Conservation (phyloP, 192 early-diverging fungal genomes). For the Linnemannia elongata region DNA sequence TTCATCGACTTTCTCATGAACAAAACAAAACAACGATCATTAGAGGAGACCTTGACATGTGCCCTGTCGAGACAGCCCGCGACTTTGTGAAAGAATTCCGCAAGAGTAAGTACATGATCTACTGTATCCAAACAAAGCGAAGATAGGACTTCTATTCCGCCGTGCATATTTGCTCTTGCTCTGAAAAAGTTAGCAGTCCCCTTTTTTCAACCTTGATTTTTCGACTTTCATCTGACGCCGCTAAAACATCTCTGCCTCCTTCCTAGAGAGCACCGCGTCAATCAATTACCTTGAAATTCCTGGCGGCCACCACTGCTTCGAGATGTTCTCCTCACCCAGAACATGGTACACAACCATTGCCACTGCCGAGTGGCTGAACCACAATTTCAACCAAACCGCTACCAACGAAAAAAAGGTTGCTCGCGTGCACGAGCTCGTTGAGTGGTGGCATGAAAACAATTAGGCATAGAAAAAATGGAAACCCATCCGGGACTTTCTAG, state of each 20-base stretch:
- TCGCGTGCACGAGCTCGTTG: conserved; percentile 41
- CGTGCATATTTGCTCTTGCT: neutral
- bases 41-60: conserved; percentile 50
- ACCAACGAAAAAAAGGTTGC: neutral
- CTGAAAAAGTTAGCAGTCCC: neutral
- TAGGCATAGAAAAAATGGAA: neutral
- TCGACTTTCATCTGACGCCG: neutral
- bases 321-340: conserved; percentile 49
- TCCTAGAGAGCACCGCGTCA: conserved; percentile 18
- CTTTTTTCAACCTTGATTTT: neutral
- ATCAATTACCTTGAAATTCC: conserved; percentile 39
- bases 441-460: conserved; percentile 24
- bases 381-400: conserved; percentile 3
- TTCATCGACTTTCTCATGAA: neutral
- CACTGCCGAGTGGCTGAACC: conserved; percentile 46
- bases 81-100: conserved; percentile 51
- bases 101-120: conserved; percentile 25
- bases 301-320: conserved; percentile 56
- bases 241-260: neutral
- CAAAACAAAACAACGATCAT: neutral
- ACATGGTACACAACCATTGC: conserved; percentile 50
- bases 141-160: no score
- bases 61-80: conserved; percentile 31
- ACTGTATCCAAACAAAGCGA: no score
- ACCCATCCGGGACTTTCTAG: no score